Base-by-base conservation (phyloP, 2,329 filamentous ascomycete species). In the Remersonia thermophila region DNA sequence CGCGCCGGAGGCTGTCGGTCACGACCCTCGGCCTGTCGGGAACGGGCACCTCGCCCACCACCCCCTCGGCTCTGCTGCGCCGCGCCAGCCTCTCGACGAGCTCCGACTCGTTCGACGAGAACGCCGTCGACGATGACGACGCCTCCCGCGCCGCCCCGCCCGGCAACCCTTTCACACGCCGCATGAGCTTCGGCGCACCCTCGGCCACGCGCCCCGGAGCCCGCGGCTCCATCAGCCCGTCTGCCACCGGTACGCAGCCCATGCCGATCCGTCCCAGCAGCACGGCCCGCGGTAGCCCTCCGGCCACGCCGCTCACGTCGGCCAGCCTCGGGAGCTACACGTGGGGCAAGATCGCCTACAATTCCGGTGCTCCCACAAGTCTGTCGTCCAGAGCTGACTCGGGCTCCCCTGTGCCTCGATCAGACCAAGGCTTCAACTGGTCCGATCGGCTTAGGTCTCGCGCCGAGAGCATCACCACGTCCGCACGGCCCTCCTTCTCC, bases 341-440 rank as follows among this genome's bases (percentile, higher is more conserved):
- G 53, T 51, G 60, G 60, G 42, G 50, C 57, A 48, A 62, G 56
- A 54, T 55, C 45, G 45, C 54, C 45, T 55, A 7, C 12, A 13
- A 7, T 29, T 57, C 64, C 49, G 59, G 65, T 71, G 9, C 5
- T 9, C 20, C 20, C 9, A 9, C 20, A 23, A 23, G 9, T 23
- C 20, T n/a, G n/a, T 27, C 27, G 12, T 29, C 27, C 14, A 29
- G n/a, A n/a, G 77, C 77, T 82, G 72, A 82, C 77, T 65, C 63
- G 62, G 63, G 62, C 46, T 53, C 57, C 64, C 60, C 62, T 58
- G 55, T 59, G 52, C 60, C 61, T 65, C 72, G 69, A 61, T 63
- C 74, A 87, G 82, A 84, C 70, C 85, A 91, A 71, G 84, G 83
- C 59, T 94, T 93, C 72, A 93, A 93, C 64, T 94, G 89, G 82